Base-by-base conservation (phyloP, 192 early-diverging fungal genomes). In the Backusella macrospora region DNA sequence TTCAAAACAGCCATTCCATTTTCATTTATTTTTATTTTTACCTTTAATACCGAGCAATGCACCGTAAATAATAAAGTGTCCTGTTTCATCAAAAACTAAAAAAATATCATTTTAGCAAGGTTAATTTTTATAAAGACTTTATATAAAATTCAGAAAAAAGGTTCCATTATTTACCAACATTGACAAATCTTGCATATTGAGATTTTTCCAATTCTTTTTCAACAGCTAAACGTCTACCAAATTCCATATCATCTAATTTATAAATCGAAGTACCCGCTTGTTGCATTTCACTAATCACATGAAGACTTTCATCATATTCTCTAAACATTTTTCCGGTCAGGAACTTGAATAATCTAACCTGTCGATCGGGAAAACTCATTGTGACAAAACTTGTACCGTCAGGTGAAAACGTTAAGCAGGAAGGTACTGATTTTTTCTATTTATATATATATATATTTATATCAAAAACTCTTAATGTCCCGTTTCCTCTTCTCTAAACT, bases 211-310 rank as follows among this genome's bases (percentile, higher is more conserved):
- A 78, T 78, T 98, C 95, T 55, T 89, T 87, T 62, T 99, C 98
- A 10, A 93, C 84, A 1, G 96, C 96, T 52, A 98, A 69, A 42
- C 98, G 84, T 69, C 96, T 85, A 15, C 98, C 96, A 87, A 99
- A 98, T 77, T 99, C 98, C 96, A 99, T 99, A 71, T 95, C 95
- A 80, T 99, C 98, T 46, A 98, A 76, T 76, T 89, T 89, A 73
- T 90, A 85, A 29, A 86, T 78, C n/a, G 87, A 86, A 21, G 91
- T 92, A 15, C 91, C 93, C 13, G 90, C 92, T 78, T 93, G 91
- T 72, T 97, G 95, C 93, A 96, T 95, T 76, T 96, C 95, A 49
- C 87, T 91, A 21, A 93, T 87, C 38, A 92, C 87, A 4, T 87
- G 77, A 16, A 97, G 78, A 34, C 92, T 92, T 75, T 99, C 98